Percentiles rank a stretch among this genome's conserved stretches.
phyloP scores from a whole-genome alignment of 345 rosid genomes.

The Camelina laxa region DNA sequence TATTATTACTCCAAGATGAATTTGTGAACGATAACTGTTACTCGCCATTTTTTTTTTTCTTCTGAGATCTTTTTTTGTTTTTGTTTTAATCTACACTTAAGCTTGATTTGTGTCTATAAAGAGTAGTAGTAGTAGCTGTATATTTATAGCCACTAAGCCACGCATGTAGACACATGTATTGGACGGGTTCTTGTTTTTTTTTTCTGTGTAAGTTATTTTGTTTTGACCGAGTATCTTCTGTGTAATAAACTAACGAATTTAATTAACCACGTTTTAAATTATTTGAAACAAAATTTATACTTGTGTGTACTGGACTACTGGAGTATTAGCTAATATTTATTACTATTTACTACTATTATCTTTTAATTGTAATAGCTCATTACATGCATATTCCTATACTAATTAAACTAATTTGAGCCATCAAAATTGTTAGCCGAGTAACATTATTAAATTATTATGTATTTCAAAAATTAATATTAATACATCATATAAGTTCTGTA shows the following conservation, averaged over 20 bases:
- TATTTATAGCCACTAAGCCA: conserved; percentile 30
- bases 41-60: conserved; percentile 25
- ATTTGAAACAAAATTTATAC: background rate
- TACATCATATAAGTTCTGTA: conserved; percentile 3
- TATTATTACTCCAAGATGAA: conserved; percentile 19
- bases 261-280: background rate
- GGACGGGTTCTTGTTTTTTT: background rate
- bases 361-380: background rate
- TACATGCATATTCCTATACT: background rate
- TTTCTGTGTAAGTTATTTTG: background rate
- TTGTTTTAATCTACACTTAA: background rate
- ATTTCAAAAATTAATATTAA: background rate
- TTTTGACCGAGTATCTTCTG: conserved; percentile 8
- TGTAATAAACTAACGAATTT: conserved; percentile 1
- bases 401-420: background rate
- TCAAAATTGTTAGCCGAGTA: background rate
- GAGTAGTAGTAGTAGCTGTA: background rate
- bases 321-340: background rate
- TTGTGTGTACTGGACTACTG: background rate
- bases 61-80: background rate
- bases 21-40: conserved; percentile 21
- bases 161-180: conserved; percentile 23
- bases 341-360: background rate
- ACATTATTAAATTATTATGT: too few relatives aligned
- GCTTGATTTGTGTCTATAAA: conserved; percentile 18